A percentile compares a stretch with the other conserved stretches of the same genome.
These are phyloP conservation scores for Colletotrichum brevisporum DNA, from an alignment of 2,329 filamentous ascomycete genomes.

Conservation along the genomic window DNA sequence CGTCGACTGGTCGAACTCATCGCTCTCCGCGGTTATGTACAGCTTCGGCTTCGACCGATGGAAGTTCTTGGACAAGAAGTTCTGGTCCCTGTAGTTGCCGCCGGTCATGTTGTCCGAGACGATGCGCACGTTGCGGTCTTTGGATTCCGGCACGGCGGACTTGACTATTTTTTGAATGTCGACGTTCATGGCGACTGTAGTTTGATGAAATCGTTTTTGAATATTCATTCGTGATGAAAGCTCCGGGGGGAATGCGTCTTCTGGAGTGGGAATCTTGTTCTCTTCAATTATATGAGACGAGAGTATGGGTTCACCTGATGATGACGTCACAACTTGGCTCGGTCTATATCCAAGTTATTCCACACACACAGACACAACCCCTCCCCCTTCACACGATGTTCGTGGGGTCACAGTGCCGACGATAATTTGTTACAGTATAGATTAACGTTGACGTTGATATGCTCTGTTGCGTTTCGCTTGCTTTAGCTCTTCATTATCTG, in stretches of 20 bases:
- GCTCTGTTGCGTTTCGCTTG: too few species aligned
- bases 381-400: too few species aligned
- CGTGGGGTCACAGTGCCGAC: too few species aligned
- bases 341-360: too few species aligned
- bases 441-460: too few species aligned
- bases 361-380: too few species aligned
- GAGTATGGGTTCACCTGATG: constrained; percentile 7
- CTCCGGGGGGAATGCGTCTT: not conserved
- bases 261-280: too few species aligned
- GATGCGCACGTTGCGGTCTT: constrained; percentile 50
- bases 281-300: constrained; percentile 11
- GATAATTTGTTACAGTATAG: too few species aligned
- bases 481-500: too few species aligned
- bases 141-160: constrained; percentile 48
- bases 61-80: constrained; percentile 58
- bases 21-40: constrained; percentile 58
- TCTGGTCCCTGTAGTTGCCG: constrained; percentile 56
- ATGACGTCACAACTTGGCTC: constrained; percentile 19
- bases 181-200: constrained; percentile 43
- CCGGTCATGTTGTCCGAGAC: constrained; percentile 49
- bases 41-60: constrained; percentile 54
- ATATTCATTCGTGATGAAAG: not conserved
- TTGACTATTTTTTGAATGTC: constrained; percentile 50
- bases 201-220: not conserved
- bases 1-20: constrained; percentile 57